Base-by-base conservation (phyloP, 768 basidiomycete species). In the Dacryopinax spathularia region DNA sequence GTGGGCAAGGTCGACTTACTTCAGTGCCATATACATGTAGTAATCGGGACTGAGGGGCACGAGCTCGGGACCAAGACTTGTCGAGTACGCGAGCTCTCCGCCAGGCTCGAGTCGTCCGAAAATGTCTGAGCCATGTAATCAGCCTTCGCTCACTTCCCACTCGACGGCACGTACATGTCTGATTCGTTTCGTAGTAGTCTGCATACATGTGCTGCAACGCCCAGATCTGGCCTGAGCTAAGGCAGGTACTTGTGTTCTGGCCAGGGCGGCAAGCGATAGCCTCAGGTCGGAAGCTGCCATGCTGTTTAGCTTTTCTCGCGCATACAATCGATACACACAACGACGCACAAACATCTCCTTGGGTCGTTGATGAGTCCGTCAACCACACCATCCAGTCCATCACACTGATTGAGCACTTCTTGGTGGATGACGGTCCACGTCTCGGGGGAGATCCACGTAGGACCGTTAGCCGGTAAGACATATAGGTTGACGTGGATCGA, bases 321-420 rank as follows among this genome's bases (percentile, higher is more conserved):
- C n/a, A 13, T 9, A 16, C 1, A 22, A 22, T 2, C 9, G 18
- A 20, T n/a, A n/a, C n/a, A n/a, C n/a, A 15, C 5, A 1, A 33
- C 25, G 33, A 59, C 63, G 44, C 9, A 63, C 63, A 56, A 56
- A 63, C 72, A 72, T 13, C 63, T 43, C 33, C 70, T 68, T 1
- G 72, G 72, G 39, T 72, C 70, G 20, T 66, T 63, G 48, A 74
- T 72, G 62, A 74, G 69, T 7, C 71, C 70, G 64, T 74, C 73
- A 1, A 66, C 25, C 35, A 73, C 69, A 15, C 74, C 74, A 62
- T 75, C 74, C 27, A 73, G 43, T 1, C 34, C 66, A 60, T 75
- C 74, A 60, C 74, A 75, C 63, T 75, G 74, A 29, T 67, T 65
- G 60, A 75, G 63, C 15, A 73, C 70, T 62, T 75, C 74, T 13